A percentile compares a stretch with the other conserved stretches of the same genome.
Conservation (phyloP, 139 green algal species). For the Limnomonas spitsbergensis region DNA sequence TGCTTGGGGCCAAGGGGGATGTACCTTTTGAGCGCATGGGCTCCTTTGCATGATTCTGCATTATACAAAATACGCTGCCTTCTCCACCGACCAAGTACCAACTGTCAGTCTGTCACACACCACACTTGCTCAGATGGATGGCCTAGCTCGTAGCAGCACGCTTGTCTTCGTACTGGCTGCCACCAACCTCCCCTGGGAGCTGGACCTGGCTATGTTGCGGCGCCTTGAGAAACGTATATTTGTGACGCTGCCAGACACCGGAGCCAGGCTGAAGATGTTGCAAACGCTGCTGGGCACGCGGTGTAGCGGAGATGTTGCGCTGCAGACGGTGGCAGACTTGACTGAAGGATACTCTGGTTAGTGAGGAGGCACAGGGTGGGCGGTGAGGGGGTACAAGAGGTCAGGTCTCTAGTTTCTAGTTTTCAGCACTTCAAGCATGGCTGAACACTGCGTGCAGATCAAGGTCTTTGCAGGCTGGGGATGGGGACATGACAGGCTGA, state of each 20-base stretch:
- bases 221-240: constrained; percentile 60
- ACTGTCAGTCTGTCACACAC: no score
- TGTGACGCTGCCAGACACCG: constrained; percentile 44
- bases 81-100: no score
- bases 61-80: no score
- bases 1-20: no score
- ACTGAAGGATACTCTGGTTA: constrained; percentile 5
- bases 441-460: no score
- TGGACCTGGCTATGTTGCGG: constrained; percentile 54
- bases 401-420: no score
- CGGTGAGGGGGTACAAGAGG: neutral
- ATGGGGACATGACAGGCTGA: no score
- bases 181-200: constrained; percentile 62
- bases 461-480: no score
- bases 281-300: constrained; percentile 36
- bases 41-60: no score
- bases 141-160: constrained; percentile 36
- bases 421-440: no score
- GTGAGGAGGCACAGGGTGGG: neutral
- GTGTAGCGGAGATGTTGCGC: constrained; percentile 25
- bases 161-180: constrained; percentile 64
- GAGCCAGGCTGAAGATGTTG: constrained; percentile 40
- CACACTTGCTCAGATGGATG: constrained; percentile 58
- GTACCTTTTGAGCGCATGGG: no score
- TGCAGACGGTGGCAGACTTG: constrained; percentile 21